Percentiles rank a stretch among this genome's conserved stretches.
phyloP scores from a whole-genome alignment of 257 asterid genomes.

The Orobanche coerulescens region DNA sequence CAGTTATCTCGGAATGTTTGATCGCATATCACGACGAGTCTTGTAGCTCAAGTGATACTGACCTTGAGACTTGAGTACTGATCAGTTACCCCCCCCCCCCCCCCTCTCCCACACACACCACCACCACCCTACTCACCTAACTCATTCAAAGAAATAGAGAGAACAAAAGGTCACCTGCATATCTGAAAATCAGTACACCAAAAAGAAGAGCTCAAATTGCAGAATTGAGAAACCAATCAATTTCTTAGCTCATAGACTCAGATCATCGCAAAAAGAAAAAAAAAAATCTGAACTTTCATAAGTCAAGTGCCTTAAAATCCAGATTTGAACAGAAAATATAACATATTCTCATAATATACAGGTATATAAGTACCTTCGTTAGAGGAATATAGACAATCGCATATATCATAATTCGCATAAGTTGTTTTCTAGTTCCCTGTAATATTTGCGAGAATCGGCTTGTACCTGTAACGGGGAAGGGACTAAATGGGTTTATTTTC shows the following conservation, averaged over 20 bases:
- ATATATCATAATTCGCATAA: neutral
- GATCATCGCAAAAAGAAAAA: neutral
- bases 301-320: neutral
- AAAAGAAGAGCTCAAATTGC: conserved; percentile 10
- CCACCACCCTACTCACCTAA: no score
- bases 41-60: no score
- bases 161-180: neutral
- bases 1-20: neutral
- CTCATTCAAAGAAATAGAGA: neutral
- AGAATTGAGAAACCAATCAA: conserved; percentile 1
- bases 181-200: neutral
- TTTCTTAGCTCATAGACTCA: neutral
- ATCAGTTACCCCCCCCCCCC: no score
- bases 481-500: conserved; percentile 30
- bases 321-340: neutral
- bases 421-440: neutral
- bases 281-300: neutral
- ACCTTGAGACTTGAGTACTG: no score
- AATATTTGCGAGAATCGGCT: neutral
- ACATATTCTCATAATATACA: neutral
- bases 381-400: no score
- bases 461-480: conserved; percentile 70
- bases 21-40: no score
- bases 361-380: neutral
- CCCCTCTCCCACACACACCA: no score